Percentiles rank a stretch among this genome's conserved stretches.
Evolutionary conservation across 768 basidiomycete genomes (phyloP).

Genomic region (Leccinum arenicola): DNA sequence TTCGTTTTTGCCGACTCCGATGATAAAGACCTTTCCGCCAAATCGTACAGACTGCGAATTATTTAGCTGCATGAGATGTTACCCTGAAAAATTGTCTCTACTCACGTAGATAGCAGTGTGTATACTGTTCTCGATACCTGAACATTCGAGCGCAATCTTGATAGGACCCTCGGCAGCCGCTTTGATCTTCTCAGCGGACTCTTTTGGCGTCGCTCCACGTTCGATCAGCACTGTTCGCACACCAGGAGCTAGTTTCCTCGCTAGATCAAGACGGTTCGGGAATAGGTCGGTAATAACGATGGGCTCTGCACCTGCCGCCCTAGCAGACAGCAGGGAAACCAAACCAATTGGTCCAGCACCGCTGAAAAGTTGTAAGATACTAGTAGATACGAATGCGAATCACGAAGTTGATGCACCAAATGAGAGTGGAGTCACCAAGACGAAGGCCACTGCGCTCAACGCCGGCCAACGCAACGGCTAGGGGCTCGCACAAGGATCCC

Average conservation of each 20-base stretch:
- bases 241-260: slow-evolving; percentile 56
- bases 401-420: slow-evolving; percentile 43
- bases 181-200: slow-evolving; percentile 53
- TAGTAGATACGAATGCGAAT: neutral
- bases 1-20: slow-evolving; percentile 67
- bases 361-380: slow-evolving; percentile 32
- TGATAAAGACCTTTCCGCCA: slow-evolving; percentile 67
- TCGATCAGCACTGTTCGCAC: slow-evolving; percentile 56
- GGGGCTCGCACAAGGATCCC: slow-evolving; percentile 64
- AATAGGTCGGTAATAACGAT: slow-evolving; percentile 69
- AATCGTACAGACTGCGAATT: slow-evolving; percentile 54
- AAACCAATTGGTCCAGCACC: slow-evolving; percentile 71
- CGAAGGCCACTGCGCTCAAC: slow-evolving; percentile 63
- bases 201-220: slow-evolving; percentile 43
- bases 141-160: slow-evolving; percentile 59
- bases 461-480: slow-evolving; percentile 66
- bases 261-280: slow-evolving; percentile 63
- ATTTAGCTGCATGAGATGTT: neutral
- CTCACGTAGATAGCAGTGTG: slow-evolving; percentile 57
- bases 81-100: neutral
- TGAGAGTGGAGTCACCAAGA: slow-evolving; percentile 60
- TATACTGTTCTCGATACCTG: slow-evolving; percentile 61
- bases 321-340: slow-evolving; percentile 56
- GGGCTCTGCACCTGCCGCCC: slow-evolving; percentile 68
- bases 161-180: slow-evolving; percentile 46